Evolutionary conservation across 805 yeast genomes (phyloP).

Genomic region (Wickerhamomyces bisporus): DNA sequence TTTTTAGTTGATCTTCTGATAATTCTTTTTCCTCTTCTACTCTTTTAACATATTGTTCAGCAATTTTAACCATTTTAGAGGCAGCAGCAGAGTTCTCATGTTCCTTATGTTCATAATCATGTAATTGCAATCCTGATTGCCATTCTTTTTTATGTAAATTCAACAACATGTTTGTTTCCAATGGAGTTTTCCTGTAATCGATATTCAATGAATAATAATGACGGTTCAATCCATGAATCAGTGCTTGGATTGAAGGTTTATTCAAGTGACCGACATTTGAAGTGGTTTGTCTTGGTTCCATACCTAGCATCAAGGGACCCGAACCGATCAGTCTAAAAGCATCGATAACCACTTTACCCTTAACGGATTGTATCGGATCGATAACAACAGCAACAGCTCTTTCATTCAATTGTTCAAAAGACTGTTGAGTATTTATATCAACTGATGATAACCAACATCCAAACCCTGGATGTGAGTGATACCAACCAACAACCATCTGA

Average conservation of each 20-base stretch:
- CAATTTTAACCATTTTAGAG: conserved; percentile 79
- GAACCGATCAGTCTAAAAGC: conserved; percentile 94
- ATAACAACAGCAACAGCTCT: conserved; percentile 98
- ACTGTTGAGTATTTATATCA: conserved; percentile 96
- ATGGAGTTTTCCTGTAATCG: conserved; percentile 86
- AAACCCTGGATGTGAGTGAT: conserved; percentile 98
- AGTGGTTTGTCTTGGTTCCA: conserved; percentile 96
- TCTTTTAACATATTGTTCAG: conserved; percentile 82
- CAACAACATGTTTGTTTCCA: conserved; percentile 90
- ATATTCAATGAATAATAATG: conserved; percentile 94
- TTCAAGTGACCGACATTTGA: conserved; percentile 92
- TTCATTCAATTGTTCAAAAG: conserved; percentile 91
- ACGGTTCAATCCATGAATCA: conserved; percentile 95
- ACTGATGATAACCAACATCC: conserved; percentile 99
- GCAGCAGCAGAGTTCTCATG: conserved; percentile 68
- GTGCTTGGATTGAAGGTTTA: conserved; percentile 94
- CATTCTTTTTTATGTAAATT: conserved; percentile 93
- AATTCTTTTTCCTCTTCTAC: conserved; percentile 90
- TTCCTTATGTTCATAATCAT: conserved; percentile 75
- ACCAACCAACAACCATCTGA: conserved; percentile 99
- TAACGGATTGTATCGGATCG: conserved; percentile 97
- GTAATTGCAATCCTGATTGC: conserved; percentile 84
- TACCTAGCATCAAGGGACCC: conserved; percentile 85
- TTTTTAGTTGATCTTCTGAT: conserved; percentile 81
- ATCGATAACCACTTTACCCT: conserved; percentile 98